Evolutionary conservation across 192 early-diverging fungal species (phyloP).

Genomic region (Coemansia sp.): DNA sequence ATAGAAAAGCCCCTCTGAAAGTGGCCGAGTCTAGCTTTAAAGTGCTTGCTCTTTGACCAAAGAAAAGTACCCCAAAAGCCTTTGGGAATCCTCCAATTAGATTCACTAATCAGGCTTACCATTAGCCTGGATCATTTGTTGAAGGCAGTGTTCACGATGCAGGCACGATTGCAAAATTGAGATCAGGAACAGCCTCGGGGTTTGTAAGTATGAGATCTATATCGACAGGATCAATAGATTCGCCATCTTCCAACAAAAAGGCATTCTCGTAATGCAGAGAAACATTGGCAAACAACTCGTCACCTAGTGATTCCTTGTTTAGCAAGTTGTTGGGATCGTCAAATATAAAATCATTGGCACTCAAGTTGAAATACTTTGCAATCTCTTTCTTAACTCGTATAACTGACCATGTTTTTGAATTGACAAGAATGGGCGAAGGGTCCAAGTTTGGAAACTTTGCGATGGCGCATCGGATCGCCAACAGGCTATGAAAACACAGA

Average conservation of each 20-base stretch:
- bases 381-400: neutral
- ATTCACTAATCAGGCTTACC: no score
- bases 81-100: no score
- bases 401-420: neutral
- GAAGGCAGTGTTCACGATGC: no score
- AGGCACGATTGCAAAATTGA: neutral
- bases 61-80: no score
- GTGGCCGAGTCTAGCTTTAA: no score
- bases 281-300: neutral
- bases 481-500: neutral
- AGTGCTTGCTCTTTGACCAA: no score
- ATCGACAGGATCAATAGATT: neutral
- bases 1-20: no score
- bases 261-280: neutral
- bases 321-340: neutral
- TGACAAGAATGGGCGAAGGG: neutral
- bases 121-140: no score
- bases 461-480: neutral
- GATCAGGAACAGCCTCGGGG: neutral
- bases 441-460: neutral
- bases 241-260: neutral
- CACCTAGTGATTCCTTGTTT: neutral
- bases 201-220: neutral
- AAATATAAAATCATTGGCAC: neutral
- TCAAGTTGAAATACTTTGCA: neutral